phyloP scores from a whole-genome alignment of 192 early-diverging fungal species.

The Mortierella hygrophila region DNA sequence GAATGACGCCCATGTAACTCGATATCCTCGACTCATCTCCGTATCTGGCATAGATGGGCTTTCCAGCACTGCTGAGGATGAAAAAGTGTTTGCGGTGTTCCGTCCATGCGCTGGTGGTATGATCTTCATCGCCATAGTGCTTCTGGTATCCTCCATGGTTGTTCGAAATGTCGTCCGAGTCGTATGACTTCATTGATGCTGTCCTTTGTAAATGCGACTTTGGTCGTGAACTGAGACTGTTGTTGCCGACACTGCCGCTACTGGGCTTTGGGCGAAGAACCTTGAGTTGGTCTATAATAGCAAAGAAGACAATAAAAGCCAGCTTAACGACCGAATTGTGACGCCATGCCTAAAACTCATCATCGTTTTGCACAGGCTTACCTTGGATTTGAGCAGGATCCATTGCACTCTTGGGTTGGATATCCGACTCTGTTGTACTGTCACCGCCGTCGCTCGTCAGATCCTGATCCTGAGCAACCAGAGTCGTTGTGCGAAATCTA shows the following conservation, averaged over 20 bases:
- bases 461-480: conserved; percentile 27
- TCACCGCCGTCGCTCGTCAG: conserved; percentile 28
- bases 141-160: conserved; percentile 54
- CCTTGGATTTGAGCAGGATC: conserved; percentile 38
- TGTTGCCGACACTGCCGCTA: background rate
- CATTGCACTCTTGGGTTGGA: conserved; percentile 19
- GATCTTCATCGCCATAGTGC: conserved; percentile 48
- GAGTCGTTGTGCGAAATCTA: conserved; percentile 1
- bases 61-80: conserved; percentile 92
- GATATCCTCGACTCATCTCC: conserved; percentile 92
- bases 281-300: conserved; percentile 38
- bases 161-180: conserved; percentile 54
- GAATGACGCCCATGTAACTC: conserved; percentile 89
- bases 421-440: background rate
- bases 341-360: background rate
- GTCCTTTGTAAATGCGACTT: conserved; percentile 25
- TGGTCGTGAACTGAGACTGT: conserved; percentile 2
- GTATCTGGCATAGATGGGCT: conserved; percentile 94
- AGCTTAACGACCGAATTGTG: background rate
- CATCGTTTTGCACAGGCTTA: background rate
- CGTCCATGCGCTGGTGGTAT: conserved; percentile 61
- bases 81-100: conserved; percentile 88
- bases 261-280: conserved; percentile 21
- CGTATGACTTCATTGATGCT: conserved; percentile 37
- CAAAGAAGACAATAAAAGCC: background rate